Percentiles rank a stretch among this genome's conserved stretches.
phyloP scores from a whole-genome alignment of 2,329 filamentous ascomycete species.

The Diaporthe ilicicola region DNA sequence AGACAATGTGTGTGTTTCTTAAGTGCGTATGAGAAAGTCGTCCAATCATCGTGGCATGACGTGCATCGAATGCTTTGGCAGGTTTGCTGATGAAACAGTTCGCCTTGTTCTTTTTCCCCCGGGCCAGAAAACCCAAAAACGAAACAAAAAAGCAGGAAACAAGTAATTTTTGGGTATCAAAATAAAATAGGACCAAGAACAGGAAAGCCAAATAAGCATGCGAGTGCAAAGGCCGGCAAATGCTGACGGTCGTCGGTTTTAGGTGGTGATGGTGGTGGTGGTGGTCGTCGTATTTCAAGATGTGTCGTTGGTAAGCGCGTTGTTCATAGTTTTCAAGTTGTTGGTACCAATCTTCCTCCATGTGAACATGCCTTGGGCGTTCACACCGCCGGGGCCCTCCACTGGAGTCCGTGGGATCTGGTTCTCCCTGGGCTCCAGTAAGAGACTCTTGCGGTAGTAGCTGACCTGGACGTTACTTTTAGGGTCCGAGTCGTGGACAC shows the following conservation, averaged over 20 bases:
- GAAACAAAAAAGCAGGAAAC: slow-evolving; percentile 16
- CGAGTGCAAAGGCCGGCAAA: not conserved
- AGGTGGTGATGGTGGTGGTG: not conserved
- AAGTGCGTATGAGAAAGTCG: not conserved
- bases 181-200: slow-evolving; percentile 6
- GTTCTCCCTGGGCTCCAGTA: slow-evolving; percentile 79
- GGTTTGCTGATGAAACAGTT: not conserved
- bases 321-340: slow-evolving; percentile 2
- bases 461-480: slow-evolving; percentile 65
- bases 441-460: slow-evolving; percentile 82
- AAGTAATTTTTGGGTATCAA: slow-evolving; percentile 32
- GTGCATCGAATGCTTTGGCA: not conserved
- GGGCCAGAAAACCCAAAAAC: not conserved
- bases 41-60: slow-evolving; percentile 2
- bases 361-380: slow-evolving; percentile 33
- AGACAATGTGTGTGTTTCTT: not conserved
- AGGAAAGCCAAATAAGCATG: slow-evolving; percentile 9
- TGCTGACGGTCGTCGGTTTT: not conserved
- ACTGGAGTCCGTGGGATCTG: slow-evolving; percentile 41
- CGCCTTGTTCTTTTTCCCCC: slow-evolving; percentile 12
- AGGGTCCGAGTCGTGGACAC: slow-evolving; percentile 70
- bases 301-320: slow-evolving; percentile 4
- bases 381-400: slow-evolving; percentile 37
- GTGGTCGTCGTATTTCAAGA: not conserved
- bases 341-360: slow-evolving; percentile 30